Percentiles rank a stretch among this genome's conserved stretches.
Evolutionary conservation across 2,329 filamentous ascomycete species (phyloP).

Genomic region (Dryadomyces quercus-mongolicae): DNA sequence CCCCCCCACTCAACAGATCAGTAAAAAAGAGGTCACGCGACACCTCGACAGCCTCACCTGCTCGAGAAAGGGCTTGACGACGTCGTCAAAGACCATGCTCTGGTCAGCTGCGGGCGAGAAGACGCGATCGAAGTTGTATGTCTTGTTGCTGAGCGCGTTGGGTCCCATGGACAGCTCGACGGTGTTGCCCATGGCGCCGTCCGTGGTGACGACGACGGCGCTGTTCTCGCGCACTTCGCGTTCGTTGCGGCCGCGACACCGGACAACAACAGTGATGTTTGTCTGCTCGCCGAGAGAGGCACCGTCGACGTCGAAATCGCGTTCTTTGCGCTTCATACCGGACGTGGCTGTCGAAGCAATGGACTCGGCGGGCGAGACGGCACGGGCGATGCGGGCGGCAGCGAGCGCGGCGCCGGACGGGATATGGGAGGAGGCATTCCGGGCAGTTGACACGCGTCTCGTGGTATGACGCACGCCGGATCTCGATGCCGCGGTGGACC

Average conservation of each 20-base stretch:
- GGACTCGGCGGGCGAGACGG: conserved; percentile 61
- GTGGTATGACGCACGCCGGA: conserved; percentile 17
- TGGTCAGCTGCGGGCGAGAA: conserved; percentile 94
- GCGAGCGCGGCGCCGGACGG: neutral
- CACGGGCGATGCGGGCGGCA: conserved; percentile 21
- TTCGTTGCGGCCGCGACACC: conserved; percentile 85
- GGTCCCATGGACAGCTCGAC: conserved; percentile 88
- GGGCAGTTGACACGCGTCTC: conserved; percentile 11
- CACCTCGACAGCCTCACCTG: conserved; percentile 35
- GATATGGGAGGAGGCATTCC: neutral
- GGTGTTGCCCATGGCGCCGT: conserved; percentile 74
- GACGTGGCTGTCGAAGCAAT: conserved; percentile 45
- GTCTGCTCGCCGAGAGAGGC: conserved; percentile 56
- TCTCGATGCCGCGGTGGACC: conserved; percentile 14
- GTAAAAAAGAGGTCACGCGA: too few species aligned
- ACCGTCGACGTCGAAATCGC: conserved; percentile 60
- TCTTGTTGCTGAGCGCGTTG: conserved; percentile 86
- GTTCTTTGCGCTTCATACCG: conserved; percentile 72
- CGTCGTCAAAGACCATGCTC: conserved; percentile 87
- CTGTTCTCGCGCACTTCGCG: conserved; percentile 91
- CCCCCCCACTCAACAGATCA: too few species aligned
- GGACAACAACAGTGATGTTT: conserved; percentile 95
- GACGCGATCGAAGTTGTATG: conserved; percentile 93
- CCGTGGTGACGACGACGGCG: conserved; percentile 77
- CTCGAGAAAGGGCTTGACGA: conserved; percentile 82